Conservation (phyloP, 495 filamentous ascomycete genomes). For the Tuber indicum region DNA sequence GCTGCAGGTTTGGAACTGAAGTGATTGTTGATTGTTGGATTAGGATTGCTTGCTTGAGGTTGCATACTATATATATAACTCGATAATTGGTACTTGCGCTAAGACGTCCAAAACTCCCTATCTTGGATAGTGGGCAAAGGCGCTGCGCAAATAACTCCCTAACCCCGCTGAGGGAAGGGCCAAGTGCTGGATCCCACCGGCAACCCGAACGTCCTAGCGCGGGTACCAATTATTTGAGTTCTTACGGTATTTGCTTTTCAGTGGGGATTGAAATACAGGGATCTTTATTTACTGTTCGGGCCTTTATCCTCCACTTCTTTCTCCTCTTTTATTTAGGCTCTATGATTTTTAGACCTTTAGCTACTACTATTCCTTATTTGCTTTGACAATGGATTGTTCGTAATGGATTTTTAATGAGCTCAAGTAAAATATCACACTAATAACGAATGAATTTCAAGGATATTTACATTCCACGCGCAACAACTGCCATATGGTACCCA, state of each 20-base stretch:
- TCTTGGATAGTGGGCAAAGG: too few species aligned
- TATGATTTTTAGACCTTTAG: not conserved
- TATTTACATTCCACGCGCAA: not conserved
- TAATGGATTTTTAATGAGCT: not conserved
- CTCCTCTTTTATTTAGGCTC: not conserved
- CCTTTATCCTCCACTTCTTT: not conserved
- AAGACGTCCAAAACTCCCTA: too few species aligned
- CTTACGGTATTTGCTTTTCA: not conserved
- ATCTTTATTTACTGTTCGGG: not conserved
- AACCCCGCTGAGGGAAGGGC: too few species aligned
- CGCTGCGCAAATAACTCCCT: too few species aligned
- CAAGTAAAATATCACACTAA: not conserved
- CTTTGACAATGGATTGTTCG: not conserved
- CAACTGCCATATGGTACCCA: not conserved
- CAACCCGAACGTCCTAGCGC: too few species aligned
- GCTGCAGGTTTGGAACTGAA: conserved; percentile 8
- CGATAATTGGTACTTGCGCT: too few species aligned
- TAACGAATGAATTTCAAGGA: not conserved
- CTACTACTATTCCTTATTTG: not conserved
- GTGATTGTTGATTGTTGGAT: conserved; percentile 8
- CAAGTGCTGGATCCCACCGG: too few species aligned
- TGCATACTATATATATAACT: not conserved
- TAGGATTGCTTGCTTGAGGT: not conserved
- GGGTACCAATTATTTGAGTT: too few species aligned
- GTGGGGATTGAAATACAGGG: not conserved